phyloP scores from a whole-genome alignment of 2,329 filamentous ascomycete genomes.

The Cercospora zeae-maydis region DNA sequence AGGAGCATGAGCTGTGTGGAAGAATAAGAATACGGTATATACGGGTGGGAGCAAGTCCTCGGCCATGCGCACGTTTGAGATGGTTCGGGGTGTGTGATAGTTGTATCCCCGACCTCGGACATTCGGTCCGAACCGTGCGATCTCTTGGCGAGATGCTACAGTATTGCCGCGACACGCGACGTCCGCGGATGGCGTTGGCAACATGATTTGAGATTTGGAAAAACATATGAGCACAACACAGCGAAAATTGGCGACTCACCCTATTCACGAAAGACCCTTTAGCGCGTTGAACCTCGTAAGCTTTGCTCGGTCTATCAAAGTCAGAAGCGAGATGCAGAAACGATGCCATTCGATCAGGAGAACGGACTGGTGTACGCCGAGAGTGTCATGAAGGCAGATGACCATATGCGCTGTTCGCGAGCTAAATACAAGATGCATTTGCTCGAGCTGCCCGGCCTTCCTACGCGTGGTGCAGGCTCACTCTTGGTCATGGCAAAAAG shows the following conservation, averaged over 20 bases:
- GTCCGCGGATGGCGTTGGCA: background rate
- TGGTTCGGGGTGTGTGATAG: slow-evolving; percentile 3
- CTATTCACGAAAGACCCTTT: too few species aligned
- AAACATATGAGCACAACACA: background rate
- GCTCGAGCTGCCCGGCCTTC: background rate
- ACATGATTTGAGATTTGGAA: background rate
- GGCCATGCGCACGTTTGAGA: slow-evolving; percentile 6
- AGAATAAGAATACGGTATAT: background rate
- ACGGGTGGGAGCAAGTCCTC: background rate
- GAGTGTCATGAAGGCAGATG: background rate
- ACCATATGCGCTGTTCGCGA: background rate
- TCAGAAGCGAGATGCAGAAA: background rate
- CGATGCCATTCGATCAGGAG: slow-evolving; percentile 21
- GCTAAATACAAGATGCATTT: background rate
- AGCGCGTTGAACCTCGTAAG: too few species aligned
- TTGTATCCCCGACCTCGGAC: too few species aligned
- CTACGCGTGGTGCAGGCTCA: slow-evolving; percentile 3
- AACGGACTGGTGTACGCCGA: slow-evolving; percentile 25
- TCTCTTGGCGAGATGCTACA: background rate
- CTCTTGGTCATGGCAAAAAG: slow-evolving; percentile 17
- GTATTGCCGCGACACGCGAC: background rate
- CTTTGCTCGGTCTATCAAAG: background rate
- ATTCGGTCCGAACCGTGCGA: background rate
- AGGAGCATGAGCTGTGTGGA: slow-evolving; percentile 3
- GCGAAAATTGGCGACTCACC: background rate